Percentiles rank a stretch among this genome's conserved stretches.
These are phyloP conservation scores for Pichia sp. DNA, from an alignment of 1,139 yeast genomes.

Conservation along the genomic window DNA sequence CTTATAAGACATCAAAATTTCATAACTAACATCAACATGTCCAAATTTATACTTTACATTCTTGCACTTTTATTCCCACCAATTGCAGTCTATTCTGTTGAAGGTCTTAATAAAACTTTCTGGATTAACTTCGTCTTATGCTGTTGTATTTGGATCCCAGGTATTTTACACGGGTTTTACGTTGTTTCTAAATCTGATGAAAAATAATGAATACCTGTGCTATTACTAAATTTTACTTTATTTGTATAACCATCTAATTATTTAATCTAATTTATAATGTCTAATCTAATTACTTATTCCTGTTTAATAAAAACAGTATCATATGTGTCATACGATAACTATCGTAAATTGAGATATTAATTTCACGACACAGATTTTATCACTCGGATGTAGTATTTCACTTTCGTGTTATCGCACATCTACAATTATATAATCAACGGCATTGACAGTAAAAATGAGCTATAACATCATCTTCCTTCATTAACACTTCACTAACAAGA, in stretches of 20 bases:
- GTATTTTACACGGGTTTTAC: slow-evolving; percentile 65
- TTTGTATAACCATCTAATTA: neutral
- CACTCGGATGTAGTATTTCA: no score
- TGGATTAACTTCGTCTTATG: slow-evolving; percentile 59
- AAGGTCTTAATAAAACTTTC: slow-evolving; percentile 56
- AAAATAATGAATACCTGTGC: no score
- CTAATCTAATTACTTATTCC: neutral
- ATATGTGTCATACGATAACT: neutral
- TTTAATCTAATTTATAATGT: neutral
- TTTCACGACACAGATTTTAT: no score
- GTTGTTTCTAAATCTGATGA: slow-evolving; percentile 33
- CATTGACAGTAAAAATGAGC: no score
- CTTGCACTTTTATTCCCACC: slow-evolving; percentile 63
- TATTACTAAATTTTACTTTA: no score
- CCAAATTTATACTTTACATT: slow-evolving; percentile 12
- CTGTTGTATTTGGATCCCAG: slow-evolving; percentile 66
- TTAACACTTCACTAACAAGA: no score
- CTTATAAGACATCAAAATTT: no score
- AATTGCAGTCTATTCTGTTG: slow-evolving; percentile 60
- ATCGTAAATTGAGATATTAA: neutral
- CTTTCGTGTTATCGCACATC: no score
- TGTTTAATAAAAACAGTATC: no score
- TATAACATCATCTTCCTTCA: no score
- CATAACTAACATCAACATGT: slow-evolving; percentile 4
- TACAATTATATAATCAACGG: no score